Conservation (phyloP, 148 eudicot species). For the Camellia granthamiana region DNA sequence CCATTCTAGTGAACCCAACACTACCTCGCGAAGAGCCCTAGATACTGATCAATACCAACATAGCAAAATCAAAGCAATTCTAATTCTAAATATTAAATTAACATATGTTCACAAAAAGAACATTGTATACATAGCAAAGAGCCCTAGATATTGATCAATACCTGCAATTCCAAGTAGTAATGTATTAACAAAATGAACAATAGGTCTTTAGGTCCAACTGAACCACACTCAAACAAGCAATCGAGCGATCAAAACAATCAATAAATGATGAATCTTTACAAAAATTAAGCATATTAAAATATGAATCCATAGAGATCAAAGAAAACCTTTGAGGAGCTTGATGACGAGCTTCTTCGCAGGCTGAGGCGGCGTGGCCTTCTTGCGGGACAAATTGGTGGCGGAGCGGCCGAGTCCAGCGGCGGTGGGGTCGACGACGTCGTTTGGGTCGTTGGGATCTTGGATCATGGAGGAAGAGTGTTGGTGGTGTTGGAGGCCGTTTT, state of each 20-base stretch:
- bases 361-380: constrained; percentile 86
- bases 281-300: not conserved
- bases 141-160: too few species aligned
- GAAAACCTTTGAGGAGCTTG: constrained; percentile 71
- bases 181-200: not conserved
- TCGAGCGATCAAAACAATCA: not conserved
- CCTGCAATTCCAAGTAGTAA: not conserved
- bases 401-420: constrained; percentile 26
- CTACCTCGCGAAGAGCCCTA: not conserved
- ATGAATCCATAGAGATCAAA: not conserved
- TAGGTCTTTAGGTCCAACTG: not conserved
- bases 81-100: too few species aligned
- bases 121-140: too few species aligned
- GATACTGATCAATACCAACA: constrained; percentile 3
- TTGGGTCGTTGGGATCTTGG: constrained; percentile 29
- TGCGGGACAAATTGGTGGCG: constrained; percentile 66
- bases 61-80: not conserved
- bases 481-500: constrained; percentile 37
- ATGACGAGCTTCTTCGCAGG: constrained; percentile 83
- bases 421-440: constrained; percentile 7
- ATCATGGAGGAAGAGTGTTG: constrained; percentile 28
- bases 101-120: too few species aligned
- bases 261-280: not conserved
- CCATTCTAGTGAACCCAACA: not conserved
- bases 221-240: not conserved